These are phyloP conservation scores for Capsicum chinense DNA, from an alignment of 257 asterid genomes.

Conservation along the genomic window DNA sequence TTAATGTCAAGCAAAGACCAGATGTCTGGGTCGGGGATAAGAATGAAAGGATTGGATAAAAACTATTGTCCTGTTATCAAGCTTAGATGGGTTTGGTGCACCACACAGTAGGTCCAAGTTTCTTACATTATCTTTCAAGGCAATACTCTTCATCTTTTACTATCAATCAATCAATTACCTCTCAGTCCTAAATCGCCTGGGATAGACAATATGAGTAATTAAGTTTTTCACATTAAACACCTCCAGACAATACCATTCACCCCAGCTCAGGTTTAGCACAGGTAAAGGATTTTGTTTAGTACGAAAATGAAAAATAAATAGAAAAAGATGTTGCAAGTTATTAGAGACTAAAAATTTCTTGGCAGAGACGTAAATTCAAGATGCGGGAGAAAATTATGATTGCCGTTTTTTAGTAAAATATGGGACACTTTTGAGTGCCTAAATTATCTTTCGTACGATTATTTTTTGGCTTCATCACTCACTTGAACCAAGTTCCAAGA, in stretches of 20 bases:
- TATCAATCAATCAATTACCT: too few species aligned
- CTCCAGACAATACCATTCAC: conserved; percentile 86
- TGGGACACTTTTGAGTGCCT: neutral
- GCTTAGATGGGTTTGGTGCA: neutral
- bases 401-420: neutral
- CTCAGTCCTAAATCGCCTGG: too few species aligned
- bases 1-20: neutral
- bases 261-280: conserved; percentile 89
- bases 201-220: too few species aligned
- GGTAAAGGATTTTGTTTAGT: conserved; percentile 40
- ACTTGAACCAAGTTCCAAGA: neutral
- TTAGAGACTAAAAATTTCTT: neutral
- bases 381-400: neutral
- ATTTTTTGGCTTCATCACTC: neutral
- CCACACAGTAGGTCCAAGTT: neutral
- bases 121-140: too few species aligned
- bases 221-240: conserved; percentile 41
- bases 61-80: neutral
- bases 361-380: neutral
- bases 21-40: neutral
- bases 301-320: neutral
- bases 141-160: too few species aligned
- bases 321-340: neutral
- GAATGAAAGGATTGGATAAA: neutral
- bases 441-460: neutral